Percentiles rank a stretch among this genome's conserved stretches.
phyloP scores from a whole-genome alignment of 805 yeast genomes.

The Saccharomyces paradoxus region DNA sequence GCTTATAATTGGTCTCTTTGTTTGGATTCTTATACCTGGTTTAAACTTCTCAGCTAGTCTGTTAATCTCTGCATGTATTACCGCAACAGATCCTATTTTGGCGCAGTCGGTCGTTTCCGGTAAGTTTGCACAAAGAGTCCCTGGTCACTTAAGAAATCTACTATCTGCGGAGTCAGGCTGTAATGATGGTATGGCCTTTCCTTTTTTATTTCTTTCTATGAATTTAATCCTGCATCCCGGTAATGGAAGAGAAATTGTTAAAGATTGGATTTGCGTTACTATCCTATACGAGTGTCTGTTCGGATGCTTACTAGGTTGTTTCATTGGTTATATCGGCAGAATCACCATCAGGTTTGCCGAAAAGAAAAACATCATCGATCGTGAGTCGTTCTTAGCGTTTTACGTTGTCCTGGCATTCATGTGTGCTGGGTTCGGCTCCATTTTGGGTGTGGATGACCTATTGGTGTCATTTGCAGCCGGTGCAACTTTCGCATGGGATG shows the following conservation, averaged over 20 bases:
- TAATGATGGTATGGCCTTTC: slow-evolving; percentile 95
- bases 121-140: slow-evolving; percentile 81
- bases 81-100: slow-evolving; percentile 91
- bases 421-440: slow-evolving; percentile 84
- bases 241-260: slow-evolving; percentile 57
- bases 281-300: slow-evolving; percentile 74
- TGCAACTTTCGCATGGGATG: slow-evolving; percentile 90
- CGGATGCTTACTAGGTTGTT: slow-evolving; percentile 67
- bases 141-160: slow-evolving; percentile 82
- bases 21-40: slow-evolving; percentile 70
- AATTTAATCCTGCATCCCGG: slow-evolving; percentile 60
- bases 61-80: slow-evolving; percentile 75
- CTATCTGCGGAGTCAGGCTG: slow-evolving; percentile 81
- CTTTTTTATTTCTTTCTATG: slow-evolving; percentile 68
- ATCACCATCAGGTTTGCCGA: slow-evolving; percentile 71
- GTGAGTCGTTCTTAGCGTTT: slow-evolving; percentile 82
- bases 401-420: slow-evolving; percentile 74
- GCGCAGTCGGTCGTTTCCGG: slow-evolving; percentile 94
- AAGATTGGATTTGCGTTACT: slow-evolving; percentile 73
- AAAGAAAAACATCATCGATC: slow-evolving; percentile 57
- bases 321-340: slow-evolving; percentile 64
- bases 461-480: slow-evolving; percentile 89
- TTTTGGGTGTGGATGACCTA: slow-evolving; percentile 82
- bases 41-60: slow-evolving; percentile 64
- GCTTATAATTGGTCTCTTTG: slow-evolving; percentile 71